These are phyloP conservation scores for Diospyros kaki DNA, from an alignment of 148 eudicot species.

Conservation along the genomic window DNA sequence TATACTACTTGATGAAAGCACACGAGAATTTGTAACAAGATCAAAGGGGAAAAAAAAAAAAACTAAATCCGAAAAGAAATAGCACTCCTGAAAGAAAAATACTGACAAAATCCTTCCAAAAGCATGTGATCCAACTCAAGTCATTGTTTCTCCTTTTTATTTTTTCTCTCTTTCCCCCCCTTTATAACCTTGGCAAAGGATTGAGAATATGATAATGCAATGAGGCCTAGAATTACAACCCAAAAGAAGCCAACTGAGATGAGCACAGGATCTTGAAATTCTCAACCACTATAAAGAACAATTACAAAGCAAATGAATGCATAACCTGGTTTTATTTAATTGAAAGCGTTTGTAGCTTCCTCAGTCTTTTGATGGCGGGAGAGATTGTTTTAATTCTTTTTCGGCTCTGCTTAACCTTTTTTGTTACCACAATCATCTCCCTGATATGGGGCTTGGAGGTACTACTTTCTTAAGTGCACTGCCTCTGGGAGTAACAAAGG, in stretches of 20 bases:
- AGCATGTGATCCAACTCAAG: no score
- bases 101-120: no score
- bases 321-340: constrained; percentile 10
- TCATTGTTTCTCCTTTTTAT: no score
- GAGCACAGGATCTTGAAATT: background rate
- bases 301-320: background rate
- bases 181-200: background rate
- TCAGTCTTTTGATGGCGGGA: constrained; percentile 48
- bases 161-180: no score
- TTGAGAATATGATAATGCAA: background rate
- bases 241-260: background rate
- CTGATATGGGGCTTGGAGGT: constrained; percentile 78
- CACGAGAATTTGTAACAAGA: no score
- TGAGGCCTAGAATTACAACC: background rate
- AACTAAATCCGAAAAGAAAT: no score
- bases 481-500: constrained; percentile 84
- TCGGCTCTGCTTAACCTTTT: constrained; percentile 52
- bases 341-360: constrained; percentile 31
- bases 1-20: no score
- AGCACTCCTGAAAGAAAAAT: no score
- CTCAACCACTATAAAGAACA: background rate
- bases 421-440: constrained; percentile 40
- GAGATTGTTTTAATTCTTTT: constrained; percentile 45
- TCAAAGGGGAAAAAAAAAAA: no score
- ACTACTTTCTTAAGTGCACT: constrained; percentile 92